These are phyloP conservation scores for Capsicum pubescens DNA, from an alignment of 257 asterid species.

Conservation along the genomic window DNA sequence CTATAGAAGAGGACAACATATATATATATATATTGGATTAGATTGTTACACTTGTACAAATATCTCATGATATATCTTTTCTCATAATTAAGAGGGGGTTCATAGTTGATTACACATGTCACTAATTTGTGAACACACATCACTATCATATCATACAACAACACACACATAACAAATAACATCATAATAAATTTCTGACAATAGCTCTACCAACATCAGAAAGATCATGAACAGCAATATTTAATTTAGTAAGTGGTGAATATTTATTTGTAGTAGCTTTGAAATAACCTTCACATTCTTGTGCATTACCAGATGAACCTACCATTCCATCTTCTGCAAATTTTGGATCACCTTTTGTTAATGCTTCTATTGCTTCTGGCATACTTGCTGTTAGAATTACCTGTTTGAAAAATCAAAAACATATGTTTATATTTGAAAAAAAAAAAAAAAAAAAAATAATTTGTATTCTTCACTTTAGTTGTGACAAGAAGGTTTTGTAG, in stretches of 20 bases:
- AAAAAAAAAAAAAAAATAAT: neutral
- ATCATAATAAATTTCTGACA: conserved; percentile 45
- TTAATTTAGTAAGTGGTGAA: conserved; percentile 33
- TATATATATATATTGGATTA: neutral
- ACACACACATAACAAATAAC: too few relatives aligned
- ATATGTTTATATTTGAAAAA: neutral
- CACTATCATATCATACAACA: conserved; percentile 10
- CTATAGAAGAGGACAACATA: neutral
- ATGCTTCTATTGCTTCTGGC: conserved; percentile 40
- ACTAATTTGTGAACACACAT: neutral
- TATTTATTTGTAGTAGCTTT: neutral
- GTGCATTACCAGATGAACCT: conserved; percentile 37
- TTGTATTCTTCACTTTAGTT: neutral
- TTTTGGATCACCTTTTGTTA: conserved; percentile 42
- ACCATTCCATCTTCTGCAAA: conserved; percentile 43
- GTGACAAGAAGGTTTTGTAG: too few relatives aligned
- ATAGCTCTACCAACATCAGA: conserved; percentile 51
- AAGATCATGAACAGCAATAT: conserved; percentile 42
- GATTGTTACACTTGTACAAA: neutral
- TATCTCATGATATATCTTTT: neutral
- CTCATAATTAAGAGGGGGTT: neutral
- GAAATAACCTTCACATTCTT: conserved; percentile 35
- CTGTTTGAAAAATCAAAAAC: neutral
- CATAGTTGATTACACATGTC: neutral
- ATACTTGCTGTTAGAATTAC: conserved; percentile 31